Evolutionary conservation across 164 flowering plant genomes (phyloP).

Genomic region (Kingdonia uniflora): DNA sequence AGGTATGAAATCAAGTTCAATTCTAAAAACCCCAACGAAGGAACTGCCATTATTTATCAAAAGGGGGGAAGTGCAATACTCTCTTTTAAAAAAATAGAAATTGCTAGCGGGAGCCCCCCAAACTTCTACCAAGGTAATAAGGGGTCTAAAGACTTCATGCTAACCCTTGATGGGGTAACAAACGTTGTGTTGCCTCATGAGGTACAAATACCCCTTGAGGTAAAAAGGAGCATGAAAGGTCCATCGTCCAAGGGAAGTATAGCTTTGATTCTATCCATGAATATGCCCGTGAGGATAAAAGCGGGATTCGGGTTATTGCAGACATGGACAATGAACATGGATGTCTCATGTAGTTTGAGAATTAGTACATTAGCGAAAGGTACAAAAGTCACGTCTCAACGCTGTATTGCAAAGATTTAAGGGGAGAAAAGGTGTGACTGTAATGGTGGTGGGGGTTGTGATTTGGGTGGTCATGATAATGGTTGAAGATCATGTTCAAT

Average conservation of each 20-base stretch:
- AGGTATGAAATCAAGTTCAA: slow-evolving; percentile 18
- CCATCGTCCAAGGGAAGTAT: slow-evolving; percentile 3
- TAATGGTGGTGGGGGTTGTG: neutral
- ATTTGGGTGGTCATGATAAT: too few species aligned
- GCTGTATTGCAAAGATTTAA: slow-evolving; percentile 16
- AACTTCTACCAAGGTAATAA: slow-evolving; percentile 8
- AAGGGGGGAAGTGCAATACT: slow-evolving; percentile 26
- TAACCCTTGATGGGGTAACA: slow-evolving; percentile 13
- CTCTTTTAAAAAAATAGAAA: slow-evolving; percentile 12
- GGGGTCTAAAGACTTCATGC: slow-evolving; percentile 3
- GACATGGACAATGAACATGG: slow-evolving; percentile 11
- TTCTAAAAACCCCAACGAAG: slow-evolving; percentile 21
- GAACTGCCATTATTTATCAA: slow-evolving; percentile 18
- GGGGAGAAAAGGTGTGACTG: neutral
- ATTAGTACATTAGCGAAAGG: slow-evolving; percentile 23
- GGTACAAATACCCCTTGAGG: slow-evolving; percentile 25
- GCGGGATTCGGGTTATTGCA: slow-evolving; percentile 11
- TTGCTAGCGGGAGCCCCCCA: slow-evolving; percentile 27
- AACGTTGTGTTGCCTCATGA: slow-evolving; percentile 19
- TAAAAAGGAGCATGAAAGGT: slow-evolving; percentile 20
- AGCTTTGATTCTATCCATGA: slow-evolving; percentile 15
- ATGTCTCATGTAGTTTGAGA: slow-evolving; percentile 25
- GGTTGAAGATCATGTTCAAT: too few species aligned
- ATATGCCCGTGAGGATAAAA: slow-evolving; percentile 14
- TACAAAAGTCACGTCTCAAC: slow-evolving; percentile 22